Evolutionary conservation across 768 basidiomycete species (phyloP).

Genomic region (Russula vinacea): DNA sequence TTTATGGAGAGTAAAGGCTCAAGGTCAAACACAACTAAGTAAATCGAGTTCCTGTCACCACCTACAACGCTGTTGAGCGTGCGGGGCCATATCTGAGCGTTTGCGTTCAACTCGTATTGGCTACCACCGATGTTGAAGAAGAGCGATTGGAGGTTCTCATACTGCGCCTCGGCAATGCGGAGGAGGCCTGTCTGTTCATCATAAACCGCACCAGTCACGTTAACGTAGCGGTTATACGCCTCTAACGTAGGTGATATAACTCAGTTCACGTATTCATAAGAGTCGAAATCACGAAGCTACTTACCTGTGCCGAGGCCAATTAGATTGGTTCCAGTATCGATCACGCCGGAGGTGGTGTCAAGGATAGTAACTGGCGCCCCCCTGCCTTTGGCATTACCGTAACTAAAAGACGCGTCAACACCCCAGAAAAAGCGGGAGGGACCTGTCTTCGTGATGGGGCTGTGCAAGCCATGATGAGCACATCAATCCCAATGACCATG

Average conservation of each 20-base stretch:
- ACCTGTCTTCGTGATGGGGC: constrained; percentile 36
- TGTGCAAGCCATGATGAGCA: constrained; percentile 18
- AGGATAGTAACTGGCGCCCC: constrained; percentile 29
- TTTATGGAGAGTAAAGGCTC: constrained; percentile 33
- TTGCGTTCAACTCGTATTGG: constrained; percentile 43
- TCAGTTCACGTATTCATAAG: background rate
- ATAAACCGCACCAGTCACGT: constrained; percentile 36
- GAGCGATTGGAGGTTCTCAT: constrained; percentile 35
- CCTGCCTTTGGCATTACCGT: constrained; percentile 26
- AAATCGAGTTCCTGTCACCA: constrained; percentile 39
- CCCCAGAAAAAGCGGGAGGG: constrained; percentile 39
- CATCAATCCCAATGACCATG: background rate
- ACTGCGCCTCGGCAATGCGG: constrained; percentile 33
- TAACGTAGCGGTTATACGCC: constrained; percentile 35
- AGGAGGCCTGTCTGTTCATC: constrained; percentile 35
- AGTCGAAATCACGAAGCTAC: constrained; percentile 6
- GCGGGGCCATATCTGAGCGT: constrained; percentile 46
- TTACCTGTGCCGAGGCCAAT: constrained; percentile 35
- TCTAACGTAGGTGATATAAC: constrained; percentile 31
- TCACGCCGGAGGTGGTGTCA: constrained; percentile 34
- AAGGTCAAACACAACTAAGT: constrained; percentile 41
- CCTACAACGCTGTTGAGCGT: constrained; percentile 44
- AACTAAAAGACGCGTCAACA: constrained; percentile 37
- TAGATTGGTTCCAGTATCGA: constrained; percentile 41
- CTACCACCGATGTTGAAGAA: constrained; percentile 37